phyloP scores from a whole-genome alignment of 2,329 filamentous ascomycete genomes.

The Diaporthe vaccinii region DNA sequence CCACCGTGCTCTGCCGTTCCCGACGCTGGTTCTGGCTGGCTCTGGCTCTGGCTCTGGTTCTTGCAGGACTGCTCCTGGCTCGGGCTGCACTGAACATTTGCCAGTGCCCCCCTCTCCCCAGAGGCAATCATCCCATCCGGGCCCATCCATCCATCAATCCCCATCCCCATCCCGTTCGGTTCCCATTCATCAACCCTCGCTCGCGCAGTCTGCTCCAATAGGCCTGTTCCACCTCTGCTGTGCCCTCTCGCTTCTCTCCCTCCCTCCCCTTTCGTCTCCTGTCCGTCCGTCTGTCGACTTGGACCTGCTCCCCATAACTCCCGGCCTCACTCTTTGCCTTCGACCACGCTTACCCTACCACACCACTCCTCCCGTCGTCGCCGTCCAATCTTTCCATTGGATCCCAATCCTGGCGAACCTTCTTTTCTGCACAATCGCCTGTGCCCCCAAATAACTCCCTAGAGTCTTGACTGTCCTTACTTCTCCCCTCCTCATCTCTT shows the following conservation, averaged over 20 bases:
- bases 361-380: conserved; percentile 16
- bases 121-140: conserved; percentile 21
- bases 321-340: conserved; percentile 36
- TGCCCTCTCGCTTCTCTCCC: conserved; percentile 45
- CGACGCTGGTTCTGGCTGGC: background rate
- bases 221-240: conserved; percentile 42
- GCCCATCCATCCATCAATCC: conserved; percentile 5
- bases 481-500: conserved; percentile 22
- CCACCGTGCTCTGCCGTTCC: conserved; percentile 23
- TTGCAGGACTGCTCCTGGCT: background rate
- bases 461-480: conserved; percentile 30
- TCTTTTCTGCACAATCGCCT: conserved; percentile 35
- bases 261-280: conserved; percentile 34
- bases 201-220: conserved; percentile 31
- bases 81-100: conserved; percentile 12
- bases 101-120: conserved; percentile 24
- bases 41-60: background rate
- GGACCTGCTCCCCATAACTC: conserved; percentile 28
- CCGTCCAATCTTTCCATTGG: conserved; percentile 34
- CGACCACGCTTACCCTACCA: conserved; percentile 31
- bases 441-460: conserved; percentile 31
- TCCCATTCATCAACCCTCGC: conserved; percentile 23
- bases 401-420: conserved; percentile 38
- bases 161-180: conserved; percentile 22
- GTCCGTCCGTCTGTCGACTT: conserved; percentile 23